Percentiles rank a stretch among this genome's conserved stretches.
Evolutionary conservation across 2,329 filamentous ascomycete genomes (phyloP).

Genomic region (Beauveria medogensis): DNA sequence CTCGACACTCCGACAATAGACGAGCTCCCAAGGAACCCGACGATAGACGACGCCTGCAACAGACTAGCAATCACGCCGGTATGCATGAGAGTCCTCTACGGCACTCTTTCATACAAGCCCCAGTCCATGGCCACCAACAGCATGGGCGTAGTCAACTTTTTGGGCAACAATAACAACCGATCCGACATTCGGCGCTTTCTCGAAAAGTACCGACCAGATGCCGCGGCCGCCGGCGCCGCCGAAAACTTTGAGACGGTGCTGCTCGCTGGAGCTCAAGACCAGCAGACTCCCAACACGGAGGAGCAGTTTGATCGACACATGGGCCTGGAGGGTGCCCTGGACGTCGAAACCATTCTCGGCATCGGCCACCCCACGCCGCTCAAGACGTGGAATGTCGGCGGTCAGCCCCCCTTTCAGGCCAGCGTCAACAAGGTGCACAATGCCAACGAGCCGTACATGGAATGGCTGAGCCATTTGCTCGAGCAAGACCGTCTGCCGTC

Average conservation of each 20-base stretch:
- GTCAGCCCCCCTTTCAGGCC: conserved; percentile 1
- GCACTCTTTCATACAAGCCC: conserved; percentile 1
- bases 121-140: conserved; percentile 2
- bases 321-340: conserved; percentile 3
- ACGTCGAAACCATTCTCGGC: conserved; percentile 9
- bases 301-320: conserved; percentile 3
- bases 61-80: conserved; percentile 7
- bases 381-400: conserved; percentile 6
- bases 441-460: conserved; percentile 60
- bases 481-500: conserved; percentile 45
- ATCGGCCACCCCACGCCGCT: conserved; percentile 8
- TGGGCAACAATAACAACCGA: conserved; percentile 13
- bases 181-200: conserved; percentile 9
- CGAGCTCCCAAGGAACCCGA: neutral
- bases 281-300: conserved; percentile 9
- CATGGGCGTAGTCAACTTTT: conserved; percentile 10
- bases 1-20: conserved; percentile 3
- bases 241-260: conserved; percentile 1
- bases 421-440: conserved; percentile 26
- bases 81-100: conserved; percentile 11
- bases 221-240: neutral
- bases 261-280: neutral
- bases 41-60: conserved; percentile 7
- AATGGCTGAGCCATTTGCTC: conserved; percentile 54
- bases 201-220: neutral